These are phyloP conservation scores for Cystobasidium slooffiae DNA, from an alignment of 1,284 basidiomycete genomes.

Conservation along the genomic window DNA sequence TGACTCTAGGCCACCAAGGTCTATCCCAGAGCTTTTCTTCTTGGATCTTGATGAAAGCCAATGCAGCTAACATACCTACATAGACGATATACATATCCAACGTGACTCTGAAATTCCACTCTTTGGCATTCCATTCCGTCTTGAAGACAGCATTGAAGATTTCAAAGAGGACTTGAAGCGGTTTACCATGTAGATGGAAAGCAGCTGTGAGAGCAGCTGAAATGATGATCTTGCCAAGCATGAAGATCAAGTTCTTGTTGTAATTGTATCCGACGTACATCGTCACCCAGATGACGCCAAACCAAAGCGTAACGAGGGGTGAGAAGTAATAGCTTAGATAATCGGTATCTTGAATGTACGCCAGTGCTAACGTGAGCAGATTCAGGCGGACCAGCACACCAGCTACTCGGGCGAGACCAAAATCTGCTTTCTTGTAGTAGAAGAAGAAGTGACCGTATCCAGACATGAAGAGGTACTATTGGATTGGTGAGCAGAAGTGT, in stretches of 20 bases:
- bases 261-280: conserved; percentile 71
- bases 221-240: conserved; percentile 70
- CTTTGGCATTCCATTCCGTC: conserved; percentile 78
- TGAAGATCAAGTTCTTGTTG: conserved; percentile 71
- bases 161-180: conserved; percentile 69
- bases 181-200: conserved; percentile 69
- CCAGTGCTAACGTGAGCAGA: conserved; percentile 75
- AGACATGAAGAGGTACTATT: conserved; percentile 76
- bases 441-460: conserved; percentile 61
- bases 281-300: conserved; percentile 79
- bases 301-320: conserved; percentile 66
- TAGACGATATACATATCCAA: conserved; percentile 88
- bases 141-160: conserved; percentile 68
- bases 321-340: conserved; percentile 64
- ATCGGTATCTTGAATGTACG: conserved; percentile 86
- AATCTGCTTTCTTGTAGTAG: conserved; percentile 84
- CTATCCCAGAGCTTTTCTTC: conserved; percentile 73
- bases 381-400: conserved; percentile 81
- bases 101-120: conserved; percentile 84
- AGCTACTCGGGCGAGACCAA: conserved; percentile 70
- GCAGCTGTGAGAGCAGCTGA: conserved; percentile 68
- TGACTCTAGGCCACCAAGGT: conserved; percentile 66
- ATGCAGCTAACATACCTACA: conserved; percentile 76
- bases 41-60: conserved; percentile 74
- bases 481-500: too few species aligned